These are phyloP conservation scores for Clarireedia monteithiana DNA, from an alignment of 2,329 filamentous ascomycete species.

Conservation along the genomic window DNA sequence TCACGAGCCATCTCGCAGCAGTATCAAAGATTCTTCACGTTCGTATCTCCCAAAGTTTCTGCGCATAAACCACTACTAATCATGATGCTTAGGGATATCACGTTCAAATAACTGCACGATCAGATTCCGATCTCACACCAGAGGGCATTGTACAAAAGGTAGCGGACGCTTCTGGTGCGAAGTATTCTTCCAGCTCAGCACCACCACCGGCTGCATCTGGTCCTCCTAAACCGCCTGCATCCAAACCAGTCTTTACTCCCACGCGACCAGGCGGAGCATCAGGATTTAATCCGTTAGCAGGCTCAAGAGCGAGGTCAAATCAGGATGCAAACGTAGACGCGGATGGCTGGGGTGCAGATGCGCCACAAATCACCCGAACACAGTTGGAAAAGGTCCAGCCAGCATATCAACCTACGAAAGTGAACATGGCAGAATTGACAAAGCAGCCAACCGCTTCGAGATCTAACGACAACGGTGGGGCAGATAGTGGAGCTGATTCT, in stretches of 20 bases:
- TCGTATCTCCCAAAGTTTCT: conserved; percentile 18
- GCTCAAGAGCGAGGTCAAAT: conserved; percentile 52
- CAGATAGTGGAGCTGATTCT: conserved; percentile 35
- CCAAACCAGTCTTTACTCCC: conserved; percentile 88
- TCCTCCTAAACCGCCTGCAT: conserved; percentile 57
- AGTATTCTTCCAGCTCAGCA: conserved; percentile 70
- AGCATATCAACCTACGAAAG: conserved; percentile 91
- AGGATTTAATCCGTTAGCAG: conserved; percentile 59
- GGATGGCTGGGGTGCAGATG: conserved; percentile 93
- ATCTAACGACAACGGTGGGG: conserved; percentile 40
- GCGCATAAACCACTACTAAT: conserved; percentile 6
- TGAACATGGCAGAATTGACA: conserved; percentile 81
- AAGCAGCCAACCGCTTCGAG: conserved; percentile 58
- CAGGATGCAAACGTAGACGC: conserved; percentile 54
- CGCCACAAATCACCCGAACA: conserved; percentile 79
- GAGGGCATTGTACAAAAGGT: conserved; percentile 90
- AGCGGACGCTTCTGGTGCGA: conserved; percentile 86
- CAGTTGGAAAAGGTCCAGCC: conserved; percentile 87
- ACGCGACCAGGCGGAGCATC: conserved; percentile 43
- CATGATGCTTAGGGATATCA: conserved; percentile 64
- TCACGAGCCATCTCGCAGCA: conserved; percentile 84
- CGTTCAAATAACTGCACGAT: conserved; percentile 92
- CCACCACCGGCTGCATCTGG: conserved; percentile 37
- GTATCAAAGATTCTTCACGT: conserved; percentile 88
- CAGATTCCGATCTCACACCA: conserved; percentile 79